Base-by-base conservation (phyloP, 23 red algal genomes). In the Gracilaria domingensis region DNA sequence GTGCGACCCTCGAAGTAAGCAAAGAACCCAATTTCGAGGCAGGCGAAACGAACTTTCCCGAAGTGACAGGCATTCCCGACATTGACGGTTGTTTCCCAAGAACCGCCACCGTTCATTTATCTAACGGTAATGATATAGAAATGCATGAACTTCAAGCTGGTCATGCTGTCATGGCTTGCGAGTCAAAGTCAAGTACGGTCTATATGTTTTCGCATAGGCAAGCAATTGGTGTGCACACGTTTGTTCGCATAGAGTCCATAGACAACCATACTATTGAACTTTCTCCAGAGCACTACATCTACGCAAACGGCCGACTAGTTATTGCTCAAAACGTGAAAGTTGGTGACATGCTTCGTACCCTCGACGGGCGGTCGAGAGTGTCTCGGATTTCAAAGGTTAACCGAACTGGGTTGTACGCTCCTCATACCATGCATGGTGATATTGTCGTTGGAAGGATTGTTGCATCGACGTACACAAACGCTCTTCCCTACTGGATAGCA, bases 381-480 rank as follows among this genome's bases (percentile, higher is more conserved):
- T 20, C 21, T 0, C 0, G 12, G 24, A 55, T 79, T 24, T 48
- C 58, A 32, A 37, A 23, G 50, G 70, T 89, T 32, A 23, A 49
- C 21, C 34, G 69, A 45, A 0, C 16, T 30, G 89, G 89, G 24
- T 49, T 84, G 58, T 83, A 70, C 66, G 80, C 79, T 42, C 89
- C 89, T 0, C 89, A 93, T 26, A 93, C 89, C 8, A 35, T 93
- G 6, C 66, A 81, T 6, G 89, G 89, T 21, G 89, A 93, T 59
- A 83, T 93, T 61, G 79, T 85, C 29, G 89, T 93, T 45, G 71
- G 82, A 32, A 65, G 89, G 25, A 49, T 93, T 17, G 38, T 83
- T 28, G 89, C 70, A 25, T 84, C 79, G 21, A 78, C 89, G 1
- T 93, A 93, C 66, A 93, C 89, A 8, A 84, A 49, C 45, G 89